Evolutionary conservation across 768 basidiomycete species (phyloP).

Genomic region (Cyathus striatus): DNA sequence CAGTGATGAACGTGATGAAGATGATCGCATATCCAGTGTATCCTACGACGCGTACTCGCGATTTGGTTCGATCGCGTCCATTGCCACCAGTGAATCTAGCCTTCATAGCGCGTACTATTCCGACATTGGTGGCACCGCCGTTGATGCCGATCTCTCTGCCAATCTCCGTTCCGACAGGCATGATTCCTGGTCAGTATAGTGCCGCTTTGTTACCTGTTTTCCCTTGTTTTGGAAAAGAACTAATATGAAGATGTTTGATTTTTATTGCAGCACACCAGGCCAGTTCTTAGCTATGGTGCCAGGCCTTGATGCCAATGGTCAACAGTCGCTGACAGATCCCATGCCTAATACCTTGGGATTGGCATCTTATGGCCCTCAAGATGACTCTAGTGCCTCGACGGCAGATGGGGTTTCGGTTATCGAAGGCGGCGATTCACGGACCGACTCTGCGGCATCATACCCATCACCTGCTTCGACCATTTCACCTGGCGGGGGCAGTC

Average conservation of each 20-base stretch:
- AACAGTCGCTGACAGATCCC: not conserved
- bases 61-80: conserved; percentile 58
- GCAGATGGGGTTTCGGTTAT: conserved; percentile 10
- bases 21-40: conserved; percentile 37
- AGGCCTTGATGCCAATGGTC: conserved; percentile 27
- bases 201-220: no score
- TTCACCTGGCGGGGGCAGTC: conserved; percentile 29
- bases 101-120: conserved; percentile 45
- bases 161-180: conserved; percentile 24
- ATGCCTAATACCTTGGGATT: conserved; percentile 6
- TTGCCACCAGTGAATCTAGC: conserved; percentile 58
- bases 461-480: conserved; percentile 41
- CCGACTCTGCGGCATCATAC: conserved; percentile 1
- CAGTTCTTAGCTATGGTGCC: conserved; percentile 39
- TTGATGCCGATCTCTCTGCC: conserved; percentile 21
- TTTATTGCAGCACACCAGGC: conserved; percentile 7
- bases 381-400: conserved; percentile 14
- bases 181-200: conserved; percentile 34
- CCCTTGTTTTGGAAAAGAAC: no score
- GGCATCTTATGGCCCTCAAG: conserved; percentile 17
- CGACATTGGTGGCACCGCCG: conserved; percentile 27
- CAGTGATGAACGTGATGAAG: conserved; percentile 49
- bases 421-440: conserved; percentile 5
- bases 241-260: conserved; percentile 13
- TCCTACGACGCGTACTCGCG: conserved; percentile 48